Evolutionary conservation across 768 basidiomycete genomes (phyloP), one percentile per base, ranked within the genome.

Genomic region (Rickenella mellea): DNA sequence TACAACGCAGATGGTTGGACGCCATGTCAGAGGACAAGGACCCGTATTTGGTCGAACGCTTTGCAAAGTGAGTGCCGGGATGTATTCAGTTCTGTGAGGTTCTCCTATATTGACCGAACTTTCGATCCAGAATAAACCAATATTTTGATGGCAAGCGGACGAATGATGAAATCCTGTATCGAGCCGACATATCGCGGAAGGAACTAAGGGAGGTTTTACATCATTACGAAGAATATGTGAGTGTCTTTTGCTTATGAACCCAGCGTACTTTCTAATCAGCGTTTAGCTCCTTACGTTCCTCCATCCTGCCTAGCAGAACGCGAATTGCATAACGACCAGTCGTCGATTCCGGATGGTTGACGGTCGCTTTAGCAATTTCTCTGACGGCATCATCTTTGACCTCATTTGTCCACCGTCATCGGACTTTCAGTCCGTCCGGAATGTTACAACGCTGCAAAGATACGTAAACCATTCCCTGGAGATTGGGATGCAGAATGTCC

Each of bases 141-240:
- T 96, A 90, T 56, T 91, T 97, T 52, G 90, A 98, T 51, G 94
- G 94, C 10, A 86, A 82, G 59, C 80, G 73, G 40, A 88, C 88
- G 0, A 86, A 92, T 46, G 91, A 96, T 50, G 93, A 97, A 60
- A 93, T 97, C 44, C 68, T 93, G n/a, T 89, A 81, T 57, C 71
- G 83, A 28, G 88, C 91, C 0, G 85, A 85, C 40, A 83, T 97
- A 44, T 75, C 82, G 28, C 73, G 85, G 53, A 86, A 81, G 54
- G 84, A 93, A 51, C 65, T 98, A 45, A 73, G 89, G 12, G 81
- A 83, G 51, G 78, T 96, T 5, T 59, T 96, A 26, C 78, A 84
- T 52, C 74, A 86, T 50, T 98, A 91, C 57, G 81, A 87, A 21
- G 86, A 90, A 69, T 85, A 87, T 63, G 87, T 96, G 53, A 61